Conservation (phyloP, 169 alveolate genomes). For the Plasmodium berghei region DNA sequence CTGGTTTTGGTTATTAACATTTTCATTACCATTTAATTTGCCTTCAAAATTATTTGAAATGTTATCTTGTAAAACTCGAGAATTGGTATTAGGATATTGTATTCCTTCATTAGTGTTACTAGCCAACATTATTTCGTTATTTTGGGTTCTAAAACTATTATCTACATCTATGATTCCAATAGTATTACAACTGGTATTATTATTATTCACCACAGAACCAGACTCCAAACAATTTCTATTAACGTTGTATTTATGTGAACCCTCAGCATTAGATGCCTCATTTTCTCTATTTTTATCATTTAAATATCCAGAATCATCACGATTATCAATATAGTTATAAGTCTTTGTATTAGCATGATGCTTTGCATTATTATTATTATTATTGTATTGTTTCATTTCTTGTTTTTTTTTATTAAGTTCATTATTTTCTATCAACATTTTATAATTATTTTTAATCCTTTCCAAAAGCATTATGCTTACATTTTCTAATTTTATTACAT, state of each 20-base stretch:
- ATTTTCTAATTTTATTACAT: conserved; percentile 35
- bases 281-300: not conserved
- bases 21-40: too few species aligned
- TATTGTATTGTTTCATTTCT: not conserved
- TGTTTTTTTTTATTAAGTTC: conserved; percentile 26
- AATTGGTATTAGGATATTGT: too few species aligned
- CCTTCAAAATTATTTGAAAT: too few species aligned
- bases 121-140: too few species aligned
- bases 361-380: too few species aligned
- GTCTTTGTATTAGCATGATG: not conserved
- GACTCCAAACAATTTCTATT: too few species aligned
- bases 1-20: too few species aligned
- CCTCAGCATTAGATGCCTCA: too few species aligned
- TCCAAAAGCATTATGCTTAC: conserved; percentile 60
- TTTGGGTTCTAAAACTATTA: not conserved
- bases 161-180: not conserved
- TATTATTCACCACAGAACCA: not conserved
- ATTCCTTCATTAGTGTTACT: too few species aligned
- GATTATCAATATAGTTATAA: not conserved
- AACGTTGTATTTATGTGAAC: too few species aligned
- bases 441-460: conserved; percentile 51
- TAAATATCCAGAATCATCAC: not conserved
- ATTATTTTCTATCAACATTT: conserved; percentile 27
- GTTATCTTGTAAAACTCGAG: too few species aligned
- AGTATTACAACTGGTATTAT: not conserved